Evolutionary conservation across 495 filamentous ascomycete species (phyloP).

Genomic region (Trichocladium uniseriatum): DNA sequence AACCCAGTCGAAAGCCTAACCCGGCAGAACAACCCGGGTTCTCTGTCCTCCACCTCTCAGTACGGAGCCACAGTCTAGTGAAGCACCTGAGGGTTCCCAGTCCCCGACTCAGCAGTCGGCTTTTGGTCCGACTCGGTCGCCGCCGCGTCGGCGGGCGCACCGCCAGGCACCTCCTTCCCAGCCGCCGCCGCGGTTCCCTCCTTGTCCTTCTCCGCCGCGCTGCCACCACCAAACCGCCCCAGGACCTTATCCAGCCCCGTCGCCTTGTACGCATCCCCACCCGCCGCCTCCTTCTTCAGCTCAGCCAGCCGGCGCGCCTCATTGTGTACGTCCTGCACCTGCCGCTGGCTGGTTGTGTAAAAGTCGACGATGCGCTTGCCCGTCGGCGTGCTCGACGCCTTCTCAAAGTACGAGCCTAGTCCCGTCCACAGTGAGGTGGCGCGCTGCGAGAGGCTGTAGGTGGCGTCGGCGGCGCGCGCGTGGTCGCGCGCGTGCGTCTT

Average conservation of each 20-base stretch:
- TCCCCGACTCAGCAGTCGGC: slow-evolving; percentile 1
- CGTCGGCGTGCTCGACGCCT: slow-evolving; percentile 73
- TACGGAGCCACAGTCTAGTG: background rate
- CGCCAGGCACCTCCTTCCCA: slow-evolving; percentile 10
- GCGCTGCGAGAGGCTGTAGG: slow-evolving; percentile 61
- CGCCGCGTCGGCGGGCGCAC: slow-evolving; percentile 2
- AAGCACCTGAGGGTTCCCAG: slow-evolving; percentile 4
- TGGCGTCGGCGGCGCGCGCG: slow-evolving; percentile 64
- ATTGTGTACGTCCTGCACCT: slow-evolving; percentile 83
- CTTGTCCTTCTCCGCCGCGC: slow-evolving; percentile 2
- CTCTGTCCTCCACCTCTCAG: background rate
- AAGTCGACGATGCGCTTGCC: slow-evolving; percentile 79
- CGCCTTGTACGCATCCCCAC: slow-evolving; percentile 37
- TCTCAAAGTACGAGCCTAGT: slow-evolving; percentile 74
- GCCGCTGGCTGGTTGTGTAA: slow-evolving; percentile 70
- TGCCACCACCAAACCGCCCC: background rate
- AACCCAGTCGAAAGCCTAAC: background rate
- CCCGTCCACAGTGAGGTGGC: slow-evolving; percentile 56
- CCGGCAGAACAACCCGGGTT: background rate
- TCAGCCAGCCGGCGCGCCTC: slow-evolving; percentile 84
- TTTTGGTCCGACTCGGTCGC: slow-evolving; percentile 6
- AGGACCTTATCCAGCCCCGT: slow-evolving; percentile 34
- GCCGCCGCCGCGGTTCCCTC: slow-evolving; percentile 1
- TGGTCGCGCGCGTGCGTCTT: slow-evolving; percentile 74
- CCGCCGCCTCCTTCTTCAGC: slow-evolving; percentile 63